Evolutionary conservation across 1,284 basidiomycete genomes (phyloP), one percentile per base, ranked within the genome.

Genomic region (Leccinum insigne): DNA sequence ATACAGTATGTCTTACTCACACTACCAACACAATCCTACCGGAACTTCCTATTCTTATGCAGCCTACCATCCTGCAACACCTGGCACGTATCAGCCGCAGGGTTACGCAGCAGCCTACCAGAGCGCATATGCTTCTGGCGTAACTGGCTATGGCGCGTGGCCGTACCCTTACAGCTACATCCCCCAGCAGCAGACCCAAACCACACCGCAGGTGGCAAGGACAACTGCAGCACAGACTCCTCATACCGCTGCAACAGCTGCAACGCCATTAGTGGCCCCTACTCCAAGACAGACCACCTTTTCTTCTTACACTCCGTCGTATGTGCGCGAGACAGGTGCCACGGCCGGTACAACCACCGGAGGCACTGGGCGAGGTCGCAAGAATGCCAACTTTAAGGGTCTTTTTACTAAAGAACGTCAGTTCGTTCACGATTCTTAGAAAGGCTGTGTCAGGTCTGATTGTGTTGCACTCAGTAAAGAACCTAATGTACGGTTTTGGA

Each of bases 401-500:
- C 73, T 91, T 64, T 93, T 93, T 70, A 83, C 86, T 2, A 93
- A 92, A 85, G 91, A 93, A 78, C 76, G 91, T 92, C 73, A 77
- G 91, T 82, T 38, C 2, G 8, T 52, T 23, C 32, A 38, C 4
- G n/a, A 47, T 64, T 23, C 4, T n/a, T 16, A 10, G 13, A 58
- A 64, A 18, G 58, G 13, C 23, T 58, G 47, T 23, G 8, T 11
- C 32, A 29, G 47, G 63, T 70, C 58, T 69, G 61, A 67, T 57
- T 35, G 26, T 61, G 66, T n/a, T 6, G 13, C 11, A 40, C 66
- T 6, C 69, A 96, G 94, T 97, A 66, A 88, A 91, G 68, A 91
- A 86, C 65, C 81, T 97, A 63, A 96, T 97, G 95, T 97, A 95
- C 73, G 94, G 93, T n/a, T 98, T 96, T 75, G 95, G 95, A 18